Base-by-base conservation (phyloP, 179 eudicot genomes). In the Actinidia arguta region DNA sequence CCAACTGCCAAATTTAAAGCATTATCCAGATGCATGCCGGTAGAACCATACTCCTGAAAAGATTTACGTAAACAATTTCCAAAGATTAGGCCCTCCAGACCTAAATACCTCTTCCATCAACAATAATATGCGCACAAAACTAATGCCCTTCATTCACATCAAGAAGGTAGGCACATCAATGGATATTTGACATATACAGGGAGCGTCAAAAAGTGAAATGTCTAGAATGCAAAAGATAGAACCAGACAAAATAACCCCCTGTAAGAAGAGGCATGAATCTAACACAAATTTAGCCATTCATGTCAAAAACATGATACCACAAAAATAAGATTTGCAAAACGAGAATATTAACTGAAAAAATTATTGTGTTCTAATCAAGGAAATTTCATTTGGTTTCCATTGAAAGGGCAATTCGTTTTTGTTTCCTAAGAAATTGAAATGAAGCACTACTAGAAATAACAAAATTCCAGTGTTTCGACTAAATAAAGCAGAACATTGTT, bases 11-110 rank as follows among this genome's bases (percentile, higher is more conserved):
- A 83, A 78, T 86, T 80, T 56, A 83, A 66, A 83, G 88, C 83
- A 85, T 88, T 91, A 85, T 86, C 86, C 46, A 84, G 84, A 85
- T 79, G 88, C 86, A 89, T 78, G 82, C 92, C 84, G 68, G 70
- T 79, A 56, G 78, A 78, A 81, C 85, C 85, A 73, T 50, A 73
- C 67, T 91, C 96, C 96, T 91, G 85, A 72, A 73, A 78, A 79
- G 5, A 80, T 14, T 51, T 39, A 69, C 3, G 12, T 36, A 51
- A 13, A 80, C 52, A 70, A 55, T 14, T 24, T 70, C 27, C 51
- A 25, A 79, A 78, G 44, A 0, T 56, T 56, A 80, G 46, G 56
- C 56, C 36, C 47, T 56, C 68, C 14, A 71, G 56, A 73, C 61
- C 52, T 61, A 51, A 72, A 72, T 24, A 13, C 42, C 24, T 42